A percentile compares a stretch with the other conserved stretches of the same genome.
Evolutionary conservation across 306 rosid genomes (phyloP).

Genomic region (Comarum palustre): DNA sequence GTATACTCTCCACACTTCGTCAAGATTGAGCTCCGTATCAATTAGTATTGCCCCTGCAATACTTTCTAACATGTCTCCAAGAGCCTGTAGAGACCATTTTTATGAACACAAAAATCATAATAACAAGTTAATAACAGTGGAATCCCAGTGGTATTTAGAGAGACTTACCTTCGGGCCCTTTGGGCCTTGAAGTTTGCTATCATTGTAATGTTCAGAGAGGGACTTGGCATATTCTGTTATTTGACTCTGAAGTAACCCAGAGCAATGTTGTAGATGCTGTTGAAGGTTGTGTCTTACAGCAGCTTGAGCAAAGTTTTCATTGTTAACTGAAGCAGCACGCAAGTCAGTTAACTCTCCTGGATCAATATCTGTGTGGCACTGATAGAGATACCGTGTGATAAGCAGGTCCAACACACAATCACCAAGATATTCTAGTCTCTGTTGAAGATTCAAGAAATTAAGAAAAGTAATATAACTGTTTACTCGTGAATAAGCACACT

Average conservation of each 20-base stretch:
- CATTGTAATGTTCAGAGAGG: constrained; percentile 40
- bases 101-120: constrained; percentile 22
- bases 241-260: constrained; percentile 58
- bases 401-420: constrained; percentile 90
- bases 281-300: constrained; percentile 69
- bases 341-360: constrained; percentile 90
- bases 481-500: background rate
- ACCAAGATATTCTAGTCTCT: constrained; percentile 96
- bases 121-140: background rate
- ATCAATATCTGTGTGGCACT: constrained; percentile 58
- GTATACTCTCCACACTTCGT: constrained; percentile 73
- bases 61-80: constrained; percentile 95
- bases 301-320: constrained; percentile 80
- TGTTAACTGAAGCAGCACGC: constrained; percentile 89
- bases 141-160: background rate
- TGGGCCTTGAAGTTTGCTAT: constrained; percentile 37
- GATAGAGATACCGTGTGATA: constrained; percentile 76
- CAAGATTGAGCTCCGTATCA: constrained; percentile 73
- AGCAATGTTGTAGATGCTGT: constrained; percentile 70
- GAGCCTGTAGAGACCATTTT: constrained; percentile 46
- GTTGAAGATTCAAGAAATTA: constrained; percentile 36
- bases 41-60: constrained; percentile 85
- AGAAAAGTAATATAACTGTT: constrained; percentile 6
- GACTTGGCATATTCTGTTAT: constrained; percentile 62
- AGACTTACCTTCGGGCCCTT: constrained; percentile 76